Base-by-base conservation (phyloP, 345 rosid genomes). In the Moricandia moricandioides region DNA sequence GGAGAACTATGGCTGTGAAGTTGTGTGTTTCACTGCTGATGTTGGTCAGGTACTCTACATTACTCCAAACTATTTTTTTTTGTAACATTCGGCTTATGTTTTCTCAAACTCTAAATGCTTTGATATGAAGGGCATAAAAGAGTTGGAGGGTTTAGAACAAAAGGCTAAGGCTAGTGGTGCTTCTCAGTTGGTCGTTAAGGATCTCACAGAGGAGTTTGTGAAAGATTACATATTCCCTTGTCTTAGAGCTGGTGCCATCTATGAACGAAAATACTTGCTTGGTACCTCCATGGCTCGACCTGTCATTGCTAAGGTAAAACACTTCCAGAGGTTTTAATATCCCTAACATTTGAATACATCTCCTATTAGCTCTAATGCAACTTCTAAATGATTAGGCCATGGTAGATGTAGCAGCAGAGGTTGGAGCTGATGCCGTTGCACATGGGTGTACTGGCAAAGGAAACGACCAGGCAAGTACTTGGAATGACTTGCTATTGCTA, bases 261-360 rank as follows among this genome's bases (percentile, higher is more conserved):
- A 88, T 34, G 97, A 95, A 79, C 82, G 99, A 65, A 92, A 95
- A 72, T 95, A 95, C 85, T 85, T 95, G 82, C 76, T 95, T 68
- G 99, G 99, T 55, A 95, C 99, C 40, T 91, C 99, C 71, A 92
- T 95, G 99, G 97, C 97, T 24, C 96, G 98, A 17, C 99, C 99
- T 27, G 94, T 95, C 72, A 95, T 95, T 77, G 99, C 99, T 17
- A 92, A 95, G 95, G 99, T 76, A 69, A 69, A 45, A 54, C 17
- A 34, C 49, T 75, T 57, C 65, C 0, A 55, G 0, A 5, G 21
- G 16, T 56, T 55, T 56, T 40, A 43, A 43, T 26, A 5, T n/a
- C n/a, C n/a, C n/a, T n/a, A n/a, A n/a, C n/a, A n/a, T n/a, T n/a
- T n/a, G n/a, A n/a, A n/a, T n/a, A n/a, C n/a, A n/a, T n/a, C n/a